A percentile compares a stretch with the other conserved stretches of the same genome.
Conservation (phyloP, 176 grass and related monocot species). For the Avena insularis region DNA sequence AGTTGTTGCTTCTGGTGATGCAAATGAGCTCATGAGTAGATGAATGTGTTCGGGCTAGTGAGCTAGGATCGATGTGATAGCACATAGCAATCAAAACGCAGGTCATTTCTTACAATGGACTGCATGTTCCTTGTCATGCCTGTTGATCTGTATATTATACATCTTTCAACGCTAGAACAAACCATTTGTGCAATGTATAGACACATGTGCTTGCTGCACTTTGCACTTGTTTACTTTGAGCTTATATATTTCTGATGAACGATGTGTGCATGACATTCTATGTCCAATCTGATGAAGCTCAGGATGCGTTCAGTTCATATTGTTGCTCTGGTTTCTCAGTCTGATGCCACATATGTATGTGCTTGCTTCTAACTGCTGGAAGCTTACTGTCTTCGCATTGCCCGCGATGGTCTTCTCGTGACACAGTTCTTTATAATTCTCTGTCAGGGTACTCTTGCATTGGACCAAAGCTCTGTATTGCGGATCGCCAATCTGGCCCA, state of each 20-base stretch:
- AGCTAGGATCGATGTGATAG: not conserved
- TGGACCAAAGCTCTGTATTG: slow-evolving; percentile 41
- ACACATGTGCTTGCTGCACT: not conserved
- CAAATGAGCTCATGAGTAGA: not conserved
- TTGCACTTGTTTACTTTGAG: slow-evolving; percentile 22
- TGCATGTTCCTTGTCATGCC: not conserved
- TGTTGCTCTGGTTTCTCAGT: slow-evolving; percentile 38
- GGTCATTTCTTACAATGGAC: not conserved
- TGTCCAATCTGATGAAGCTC: not conserved
- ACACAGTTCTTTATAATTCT: not conserved
- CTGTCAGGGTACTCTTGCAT: slow-evolving; percentile 53
- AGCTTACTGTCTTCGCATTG: not conserved
- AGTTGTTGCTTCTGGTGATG: not conserved
- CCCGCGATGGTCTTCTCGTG: slow-evolving; percentile 8
- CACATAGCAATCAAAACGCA: not conserved
- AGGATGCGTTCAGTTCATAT: not conserved
- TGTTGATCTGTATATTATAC: not conserved
- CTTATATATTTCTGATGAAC: too few species aligned
- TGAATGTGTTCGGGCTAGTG: not conserved
- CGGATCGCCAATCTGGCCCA: too few species aligned
- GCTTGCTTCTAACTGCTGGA: slow-evolving; percentile 30
- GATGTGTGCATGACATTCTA: too few species aligned
- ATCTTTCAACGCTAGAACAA: slow-evolving; percentile 27
- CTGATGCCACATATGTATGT: slow-evolving; percentile 15
- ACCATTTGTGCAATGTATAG: not conserved